Base-by-base conservation (phyloP, 306 rosid genomes). In the Citrullus amarus region DNA sequence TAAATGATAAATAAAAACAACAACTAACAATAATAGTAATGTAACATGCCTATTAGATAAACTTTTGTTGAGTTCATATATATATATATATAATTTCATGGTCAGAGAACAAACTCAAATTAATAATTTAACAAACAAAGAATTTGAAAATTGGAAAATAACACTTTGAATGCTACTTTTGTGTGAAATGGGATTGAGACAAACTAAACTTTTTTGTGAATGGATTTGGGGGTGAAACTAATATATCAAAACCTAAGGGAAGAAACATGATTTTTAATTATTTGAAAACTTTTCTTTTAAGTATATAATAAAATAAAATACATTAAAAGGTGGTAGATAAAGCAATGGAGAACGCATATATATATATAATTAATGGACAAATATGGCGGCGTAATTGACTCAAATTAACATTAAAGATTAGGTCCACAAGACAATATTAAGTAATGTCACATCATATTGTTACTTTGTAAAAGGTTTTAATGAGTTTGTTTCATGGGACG, bases 301-400 rank as follows among this genome's bases (percentile, higher is more conserved):
- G 7, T 63, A 32, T 63, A 8, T 39, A 2, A 39, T 9, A 66
- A 66, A 9, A 66, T 8, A 7, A 39, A 43, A 43, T 1, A 43
- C 9, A 43, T 0, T 8, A 43, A 7, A 41, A 41, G 9, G 8
- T 2, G 6, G 12, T 16, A 3, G 2, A 66, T 65, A 17, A 39
- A 39, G 73, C 14, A 39, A 13, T 14, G 69, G 4, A 62, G 20
- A 61, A 48, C 16, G 71, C 71, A 34, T 65, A 12, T 28, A 17
- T 18, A 28, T 28, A 65, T 65, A 65, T 66, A 18, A 11, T 72
- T 30, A 13, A 72, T 72, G 60, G 60, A 72, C 77, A 50, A 50
- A 72, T 44, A 68, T 28, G 60, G 60, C 60, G 77, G 28, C 77
- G 77, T 48, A 72, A 72, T 72, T 72, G 60, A 30, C 77, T 72